phyloP scores from a whole-genome alignment of 2,329 filamentous ascomycete species.

The Orbilia ellipsospora region DNA sequence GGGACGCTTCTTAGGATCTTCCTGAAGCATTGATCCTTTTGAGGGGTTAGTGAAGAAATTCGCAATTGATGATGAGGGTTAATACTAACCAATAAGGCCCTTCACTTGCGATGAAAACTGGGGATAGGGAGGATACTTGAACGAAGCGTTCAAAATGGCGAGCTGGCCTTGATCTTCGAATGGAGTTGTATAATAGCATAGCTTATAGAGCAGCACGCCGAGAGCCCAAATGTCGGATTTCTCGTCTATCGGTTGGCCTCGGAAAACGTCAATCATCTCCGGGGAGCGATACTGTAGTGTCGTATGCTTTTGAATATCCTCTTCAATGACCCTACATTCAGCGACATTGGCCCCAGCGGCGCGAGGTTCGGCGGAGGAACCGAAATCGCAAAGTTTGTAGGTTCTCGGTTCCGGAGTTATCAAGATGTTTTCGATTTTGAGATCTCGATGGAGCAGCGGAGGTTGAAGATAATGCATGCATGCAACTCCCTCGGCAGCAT shows the following conservation, averaged over 20 bases:
- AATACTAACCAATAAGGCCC: slow-evolving; percentile 80
- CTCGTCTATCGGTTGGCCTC: slow-evolving; percentile 95
- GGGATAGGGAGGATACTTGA: slow-evolving; percentile 88
- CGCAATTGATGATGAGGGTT: slow-evolving; percentile 32
- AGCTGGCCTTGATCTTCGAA: slow-evolving; percentile 98
- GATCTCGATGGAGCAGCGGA: slow-evolving; percentile 87
- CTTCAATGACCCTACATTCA: slow-evolving; percentile 92
- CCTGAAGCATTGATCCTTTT: slow-evolving; percentile 86
- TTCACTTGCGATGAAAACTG: slow-evolving; percentile 90
- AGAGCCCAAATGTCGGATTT: slow-evolving; percentile 99
- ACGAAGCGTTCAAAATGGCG: slow-evolving; percentile 95
- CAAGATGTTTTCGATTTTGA: slow-evolving; percentile 98
- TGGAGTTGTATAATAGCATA: slow-evolving; percentile 98
- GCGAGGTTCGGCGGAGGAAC: slow-evolving; percentile 84
- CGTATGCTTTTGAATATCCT: slow-evolving; percentile 96
- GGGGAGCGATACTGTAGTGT: slow-evolving; percentile 97
- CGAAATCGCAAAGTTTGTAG: slow-evolving; percentile 99
- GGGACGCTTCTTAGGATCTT: slow-evolving; percentile 80
- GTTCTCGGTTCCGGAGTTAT: slow-evolving; percentile 78
- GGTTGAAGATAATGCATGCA: slow-evolving; percentile 99
- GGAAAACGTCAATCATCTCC: slow-evolving; percentile 98
- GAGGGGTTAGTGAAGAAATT: slow-evolving; percentile 40
- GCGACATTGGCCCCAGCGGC: slow-evolving; percentile 85
- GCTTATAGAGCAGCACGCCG: slow-evolving; percentile 93
- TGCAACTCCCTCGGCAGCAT: slow-evolving; percentile 94